Evolutionary conservation across 306 rosid genomes (phyloP), one percentile per base, ranked within the genome.

Genomic region (Phaseolus lunatus): DNA sequence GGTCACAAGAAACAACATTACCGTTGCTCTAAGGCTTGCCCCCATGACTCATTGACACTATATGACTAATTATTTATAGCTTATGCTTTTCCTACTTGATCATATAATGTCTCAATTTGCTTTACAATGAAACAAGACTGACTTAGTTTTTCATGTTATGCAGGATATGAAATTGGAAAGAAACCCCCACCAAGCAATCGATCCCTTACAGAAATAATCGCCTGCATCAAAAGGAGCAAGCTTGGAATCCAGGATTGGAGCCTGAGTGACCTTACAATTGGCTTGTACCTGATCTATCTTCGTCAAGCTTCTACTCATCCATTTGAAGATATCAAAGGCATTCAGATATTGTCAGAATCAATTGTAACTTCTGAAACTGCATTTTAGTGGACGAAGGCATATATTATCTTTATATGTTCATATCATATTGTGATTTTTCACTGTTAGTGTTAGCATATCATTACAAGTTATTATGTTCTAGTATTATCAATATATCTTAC

Each of bases 211-310:
- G 99, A 92, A 87, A 92, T 96, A 87, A 82, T 92, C 73, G 82
- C 93, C 39, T 84, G 82, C 85, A 92, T 92, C 75, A 92, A 92
- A 81, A 88, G 83, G 74, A 91, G 91, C 86, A 92, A 92, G 87
- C 85, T 83, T 69, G 98, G 98, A 58, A 87, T 96, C 64, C 89
- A 87, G 67, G 99, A 89, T 85, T 96, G 98, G 98, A 96, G 91
- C 76, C 88, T 96, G 90, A 89, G 97, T 73, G 98, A 92, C 84
- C 98, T 96, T 73, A 92, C 99, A 1, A 57, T 92, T 73, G 99
- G 97, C 74, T 78, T 92, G 73, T 96, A 87, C 85, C 91, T 96
- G 80, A 83, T 96, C 24, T 96, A 96, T 85, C 98, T 96, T 71
- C 93, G 93, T 66, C 99, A 92, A 86, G 93, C 96, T 18, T 88